Evolutionary conservation across 352 stramenopile genomes (phyloP), one percentile per base, ranked within the genome.

Genomic region (Globisporangium mamillatum): DNA sequence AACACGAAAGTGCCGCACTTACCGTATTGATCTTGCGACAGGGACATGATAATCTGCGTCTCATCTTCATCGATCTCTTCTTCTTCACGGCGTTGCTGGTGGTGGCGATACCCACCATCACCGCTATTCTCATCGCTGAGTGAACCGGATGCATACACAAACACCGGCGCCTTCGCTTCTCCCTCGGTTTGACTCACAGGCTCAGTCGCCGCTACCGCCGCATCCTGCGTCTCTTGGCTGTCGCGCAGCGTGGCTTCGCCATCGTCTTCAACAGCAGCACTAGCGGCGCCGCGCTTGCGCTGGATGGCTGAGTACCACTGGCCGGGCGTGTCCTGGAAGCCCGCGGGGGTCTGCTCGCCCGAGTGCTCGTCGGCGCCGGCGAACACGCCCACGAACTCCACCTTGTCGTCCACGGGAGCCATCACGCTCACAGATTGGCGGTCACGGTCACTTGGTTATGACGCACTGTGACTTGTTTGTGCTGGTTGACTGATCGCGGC

Each of bases 1-100:
- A 36, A 1, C 20, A 6, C 0, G 4, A 36, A 8, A 38, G 22
- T 38, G 41, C 20, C 25, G 3, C 29, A 46, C 55, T 64, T 34
- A 83, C 76, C 74, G 25, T 83, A 74, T 46, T 77, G 78, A 20
- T 89, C 82, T 64, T 91, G 76, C 0, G 82, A 92, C 32, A 88
- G 70, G 59, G 84, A 88, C 80, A 92, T 92, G 48, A 83, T 57
- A 66, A 94, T 94, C 76, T 94, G 86, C 50, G 86, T 94, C 76
- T 92, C 86, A 32, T 94, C 84, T 64, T 92, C 86, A 53, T 93
- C 86, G 14, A 88, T 75, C 18, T 86, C 78, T 4, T 84, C 77
- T 3, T 68, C 46, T 25, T 55, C 52, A 1, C 52, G 41, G 16
- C 41, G 60, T n/a, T 82, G 67, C 60, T 53, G 46, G 1, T 44